Evolutionary conservation across 164 flowering plant genomes (phyloP).

Genomic region (Vitis rotundifolia): DNA sequence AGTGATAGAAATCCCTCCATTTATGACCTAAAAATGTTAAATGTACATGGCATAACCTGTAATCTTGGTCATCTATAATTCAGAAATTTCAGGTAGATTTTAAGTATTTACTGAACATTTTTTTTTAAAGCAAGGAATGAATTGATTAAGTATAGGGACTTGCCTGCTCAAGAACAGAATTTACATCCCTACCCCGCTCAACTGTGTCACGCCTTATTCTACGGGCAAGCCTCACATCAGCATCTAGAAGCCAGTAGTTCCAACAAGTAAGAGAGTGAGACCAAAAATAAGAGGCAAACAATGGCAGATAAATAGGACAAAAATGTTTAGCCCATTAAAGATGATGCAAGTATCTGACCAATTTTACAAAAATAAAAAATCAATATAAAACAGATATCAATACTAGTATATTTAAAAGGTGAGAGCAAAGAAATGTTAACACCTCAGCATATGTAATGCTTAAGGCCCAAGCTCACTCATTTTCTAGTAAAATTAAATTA

Average conservation of each 20-base stretch:
- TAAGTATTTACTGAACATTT: neutral
- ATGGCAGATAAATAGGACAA: too few species aligned
- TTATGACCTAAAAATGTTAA: neutral
- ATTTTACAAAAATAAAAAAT: too few species aligned
- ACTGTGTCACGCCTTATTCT: conserved; percentile 94
- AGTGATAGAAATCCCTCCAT: too few species aligned
- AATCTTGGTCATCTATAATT: neutral
- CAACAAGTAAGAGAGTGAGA: conserved; percentile 5
- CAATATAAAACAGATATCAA: too few species aligned
- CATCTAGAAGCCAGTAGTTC: conserved; percentile 56
- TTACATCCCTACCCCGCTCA: conserved; percentile 89
- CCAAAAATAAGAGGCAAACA: conserved; percentile 1
- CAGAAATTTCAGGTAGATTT: neutral
- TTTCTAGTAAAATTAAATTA: too few species aligned
- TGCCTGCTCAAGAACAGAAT: conserved; percentile 94
- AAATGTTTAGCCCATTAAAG: too few species aligned
- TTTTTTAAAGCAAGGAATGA: neutral
- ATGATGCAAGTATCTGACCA: too few species aligned
- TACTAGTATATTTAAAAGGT: too few species aligned
- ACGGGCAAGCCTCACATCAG: conserved; percentile 98
- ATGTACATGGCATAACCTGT: neutral
- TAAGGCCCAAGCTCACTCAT: too few species aligned
- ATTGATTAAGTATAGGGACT: conserved; percentile 14
- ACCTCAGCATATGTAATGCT: too few species aligned
- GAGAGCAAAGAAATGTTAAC: too few species aligned